Conservation (phyloP, 768 basidiomycete species). For the Lyophyllum atratum region DNA sequence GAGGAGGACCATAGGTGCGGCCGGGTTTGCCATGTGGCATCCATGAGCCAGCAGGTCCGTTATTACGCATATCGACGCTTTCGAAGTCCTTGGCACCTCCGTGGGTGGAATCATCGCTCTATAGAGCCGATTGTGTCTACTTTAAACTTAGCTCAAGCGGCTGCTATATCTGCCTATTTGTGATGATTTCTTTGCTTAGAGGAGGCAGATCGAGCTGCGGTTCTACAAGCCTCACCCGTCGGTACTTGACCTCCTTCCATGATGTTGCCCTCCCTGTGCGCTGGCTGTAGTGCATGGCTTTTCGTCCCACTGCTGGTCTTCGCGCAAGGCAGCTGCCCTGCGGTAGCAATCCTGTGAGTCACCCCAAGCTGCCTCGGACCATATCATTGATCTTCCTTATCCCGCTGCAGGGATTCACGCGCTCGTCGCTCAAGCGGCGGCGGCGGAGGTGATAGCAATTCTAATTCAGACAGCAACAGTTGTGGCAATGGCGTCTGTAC, state of each 20-base stretch:
- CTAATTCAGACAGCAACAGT: slow-evolving; percentile 17
- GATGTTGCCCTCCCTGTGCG: neutral
- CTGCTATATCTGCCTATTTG: too few species aligned
- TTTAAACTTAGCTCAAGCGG: neutral
- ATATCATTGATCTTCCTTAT: neutral
- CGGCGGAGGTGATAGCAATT: slow-evolving; percentile 19
- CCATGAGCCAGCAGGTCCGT: neutral
- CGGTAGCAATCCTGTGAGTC: slow-evolving; percentile 2
- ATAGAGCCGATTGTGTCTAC: neutral
- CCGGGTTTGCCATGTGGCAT: neutral
- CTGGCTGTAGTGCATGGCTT: neutral
- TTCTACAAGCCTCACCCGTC: neutral
- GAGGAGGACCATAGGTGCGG: neutral
- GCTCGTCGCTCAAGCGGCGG: too few species aligned
- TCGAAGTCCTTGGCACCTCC: neutral
- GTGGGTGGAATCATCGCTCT: neutral
- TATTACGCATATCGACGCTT: neutral
- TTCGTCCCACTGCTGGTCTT: neutral
- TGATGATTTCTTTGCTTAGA: neutral
- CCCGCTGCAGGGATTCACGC: neutral
- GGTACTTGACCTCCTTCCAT: neutral
- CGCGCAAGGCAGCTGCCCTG: neutral
- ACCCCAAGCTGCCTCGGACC: neutral
- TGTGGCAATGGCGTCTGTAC: slow-evolving; percentile 17
- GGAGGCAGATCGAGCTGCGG: neutral